phyloP scores from a whole-genome alignment of 176 grass and related monocot species.

The Saccharum officinarum region DNA sequence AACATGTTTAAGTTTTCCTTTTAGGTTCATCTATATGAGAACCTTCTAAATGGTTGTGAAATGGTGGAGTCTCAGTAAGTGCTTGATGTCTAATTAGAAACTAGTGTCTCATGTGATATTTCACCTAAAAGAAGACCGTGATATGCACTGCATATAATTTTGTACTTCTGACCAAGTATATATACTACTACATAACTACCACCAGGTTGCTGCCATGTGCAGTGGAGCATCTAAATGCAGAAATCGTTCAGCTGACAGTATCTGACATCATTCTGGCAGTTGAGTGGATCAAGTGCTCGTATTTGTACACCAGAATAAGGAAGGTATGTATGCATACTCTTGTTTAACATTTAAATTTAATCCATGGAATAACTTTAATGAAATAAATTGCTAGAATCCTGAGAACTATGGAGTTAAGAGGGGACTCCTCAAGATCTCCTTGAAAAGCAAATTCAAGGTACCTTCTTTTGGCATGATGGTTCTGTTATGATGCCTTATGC shows the following conservation, averaged over 20 bases:
- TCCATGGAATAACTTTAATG: conserved; percentile 33
- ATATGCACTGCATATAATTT: conserved; percentile 11
- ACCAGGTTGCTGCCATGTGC: conserved; percentile 83
- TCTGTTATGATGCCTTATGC: conserved; percentile 20
- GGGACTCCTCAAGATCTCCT: conserved; percentile 56
- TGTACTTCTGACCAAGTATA: conserved; percentile 28
- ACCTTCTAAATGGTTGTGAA: conserved; percentile 92
- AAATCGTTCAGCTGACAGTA: conserved; percentile 89
- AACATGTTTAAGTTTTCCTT: conserved; percentile 33
- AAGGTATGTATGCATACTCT: conserved; percentile 55
- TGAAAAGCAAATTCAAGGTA: conserved; percentile 90
- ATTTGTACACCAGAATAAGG: conserved; percentile 87
- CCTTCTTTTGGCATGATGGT: conserved; percentile 14
- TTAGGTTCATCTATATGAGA: conserved; percentile 96
- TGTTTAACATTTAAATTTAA: conserved; percentile 17
- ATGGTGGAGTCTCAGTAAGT: conserved; percentile 99
- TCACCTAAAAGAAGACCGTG: conserved; percentile 11
- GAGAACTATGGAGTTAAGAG: conserved; percentile 80
- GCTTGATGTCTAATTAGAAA: conserved; percentile 39
- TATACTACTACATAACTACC: conserved; percentile 31
- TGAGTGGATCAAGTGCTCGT: conserved; percentile 96
- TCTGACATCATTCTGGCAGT: conserved; percentile 85
- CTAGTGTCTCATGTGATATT: conserved; percentile 29
- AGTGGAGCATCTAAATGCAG: conserved; percentile 91
- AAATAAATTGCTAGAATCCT: conserved; percentile 73